These are phyloP conservation scores for Cystobasidium sp. DNA, from an alignment of 1,284 basidiomycete genomes.

Conservation along the genomic window DNA sequence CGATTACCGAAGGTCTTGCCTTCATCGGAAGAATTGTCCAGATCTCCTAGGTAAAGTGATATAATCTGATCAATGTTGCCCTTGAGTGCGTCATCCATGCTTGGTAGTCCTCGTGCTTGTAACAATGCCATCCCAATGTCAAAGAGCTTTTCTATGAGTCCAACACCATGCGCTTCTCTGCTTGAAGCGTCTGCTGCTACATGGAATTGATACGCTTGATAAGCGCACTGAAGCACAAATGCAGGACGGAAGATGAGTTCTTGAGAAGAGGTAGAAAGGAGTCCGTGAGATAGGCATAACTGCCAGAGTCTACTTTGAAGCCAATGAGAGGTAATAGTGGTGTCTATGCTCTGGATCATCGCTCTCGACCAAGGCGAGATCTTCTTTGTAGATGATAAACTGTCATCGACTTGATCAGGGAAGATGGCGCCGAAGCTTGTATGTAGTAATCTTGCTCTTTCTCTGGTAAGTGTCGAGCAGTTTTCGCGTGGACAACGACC, in stretches of 20 bases:
- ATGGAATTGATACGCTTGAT: constrained; percentile 5
- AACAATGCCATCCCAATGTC: constrained; percentile 20
- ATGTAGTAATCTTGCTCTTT: constrained; percentile 2
- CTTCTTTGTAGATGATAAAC: not conserved
- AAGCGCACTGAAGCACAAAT: constrained; percentile 11
- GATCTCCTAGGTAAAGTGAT: not conserved
- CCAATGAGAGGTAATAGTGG: constrained; percentile 4
- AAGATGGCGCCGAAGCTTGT: constrained; percentile 3
- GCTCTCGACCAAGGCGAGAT: not conserved
- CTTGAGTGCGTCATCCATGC: not conserved
- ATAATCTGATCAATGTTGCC: not conserved
- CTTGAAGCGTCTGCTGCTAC: not conserved
- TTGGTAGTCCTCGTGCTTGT: not conserved
- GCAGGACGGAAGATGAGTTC: constrained; percentile 1
- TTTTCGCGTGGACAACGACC: constrained; percentile 18
- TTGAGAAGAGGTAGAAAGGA: not conserved
- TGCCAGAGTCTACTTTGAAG: constrained; percentile 20
- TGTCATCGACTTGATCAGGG: not conserved
- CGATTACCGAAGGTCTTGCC: not conserved
- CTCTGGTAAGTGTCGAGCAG: constrained; percentile 2
- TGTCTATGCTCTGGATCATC: constrained; percentile 24
- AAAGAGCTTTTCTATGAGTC: constrained; percentile 17
- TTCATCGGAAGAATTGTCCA: constrained; percentile 1
- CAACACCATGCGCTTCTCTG: constrained; percentile 25
- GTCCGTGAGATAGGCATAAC: constrained; percentile 15